A percentile compares a stretch with the other conserved stretches of the same genome.
Evolutionary conservation across 148 eudicot genomes (phyloP).

Genomic region (Fagopyrum homotropicum): DNA sequence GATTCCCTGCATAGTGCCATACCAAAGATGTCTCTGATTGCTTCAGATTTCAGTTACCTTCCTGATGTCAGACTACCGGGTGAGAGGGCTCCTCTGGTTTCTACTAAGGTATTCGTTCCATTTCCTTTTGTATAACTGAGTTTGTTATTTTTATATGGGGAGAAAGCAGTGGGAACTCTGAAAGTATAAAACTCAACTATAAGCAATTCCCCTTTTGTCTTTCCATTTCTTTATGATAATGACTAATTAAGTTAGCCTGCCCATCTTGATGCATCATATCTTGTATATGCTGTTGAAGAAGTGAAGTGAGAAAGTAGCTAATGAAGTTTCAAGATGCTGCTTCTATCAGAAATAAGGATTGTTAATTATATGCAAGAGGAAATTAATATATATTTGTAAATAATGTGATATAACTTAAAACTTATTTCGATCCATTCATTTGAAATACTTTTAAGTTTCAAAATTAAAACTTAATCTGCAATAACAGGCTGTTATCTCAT

Average conservation of each 20-base stretch:
- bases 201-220: background rate
- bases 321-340: background rate
- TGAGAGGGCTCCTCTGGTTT: constrained; percentile 90
- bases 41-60: constrained; percentile 91
- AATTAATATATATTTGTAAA: background rate
- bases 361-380: background rate
- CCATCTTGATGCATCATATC: background rate
- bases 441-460: background rate
- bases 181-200: background rate
- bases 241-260: background rate
- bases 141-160: background rate
- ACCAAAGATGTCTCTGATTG: constrained; percentile 92
- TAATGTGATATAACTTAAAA: background rate
- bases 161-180: background rate
- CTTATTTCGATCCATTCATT: background rate
- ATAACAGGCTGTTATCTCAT: constrained; percentile 2
- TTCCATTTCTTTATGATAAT: background rate
- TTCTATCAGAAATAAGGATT: background rate
- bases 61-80: constrained; percentile 88
- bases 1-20: constrained; percentile 73
- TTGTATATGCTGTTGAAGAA: background rate
- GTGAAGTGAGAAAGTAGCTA: background rate
- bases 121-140: background rate
- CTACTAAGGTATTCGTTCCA: constrained; percentile 53
- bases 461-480: background rate